Evolutionary conservation across 495 filamentous ascomycete species (phyloP).

Genomic region (Choiromyces venosus): DNA sequence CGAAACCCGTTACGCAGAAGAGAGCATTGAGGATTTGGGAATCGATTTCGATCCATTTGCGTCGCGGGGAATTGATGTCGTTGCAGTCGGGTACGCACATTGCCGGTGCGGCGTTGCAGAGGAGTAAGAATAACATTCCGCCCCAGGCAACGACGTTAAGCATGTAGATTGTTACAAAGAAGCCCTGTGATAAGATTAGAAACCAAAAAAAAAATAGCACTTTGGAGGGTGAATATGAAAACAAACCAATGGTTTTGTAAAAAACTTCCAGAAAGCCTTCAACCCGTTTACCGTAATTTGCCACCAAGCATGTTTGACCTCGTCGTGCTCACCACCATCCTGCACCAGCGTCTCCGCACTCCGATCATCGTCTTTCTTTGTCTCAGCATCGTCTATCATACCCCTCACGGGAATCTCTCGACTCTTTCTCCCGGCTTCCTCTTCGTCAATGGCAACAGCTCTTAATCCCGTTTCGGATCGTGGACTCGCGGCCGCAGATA

Average conservation of each 20-base stretch:
- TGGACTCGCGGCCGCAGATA: slow-evolving; percentile 5
- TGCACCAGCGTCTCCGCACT: neutral
- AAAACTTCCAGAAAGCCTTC: slow-evolving; percentile 41
- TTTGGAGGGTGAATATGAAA: neutral
- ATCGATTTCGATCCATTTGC: slow-evolving; percentile 79
- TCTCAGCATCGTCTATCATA: neutral
- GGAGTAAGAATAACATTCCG: slow-evolving; percentile 79
- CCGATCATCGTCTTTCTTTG: neutral
- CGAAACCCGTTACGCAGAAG: slow-evolving; percentile 83
- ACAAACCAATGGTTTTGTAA: slow-evolving; percentile 27
- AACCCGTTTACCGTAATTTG: slow-evolving; percentile 36
- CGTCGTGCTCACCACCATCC: slow-evolving; percentile 23
- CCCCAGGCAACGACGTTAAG: slow-evolving; percentile 75
- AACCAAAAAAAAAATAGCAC: neutral
- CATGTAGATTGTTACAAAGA: slow-evolving; percentile 69
- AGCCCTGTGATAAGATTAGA: slow-evolving; percentile 47
- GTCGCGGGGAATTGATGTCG: slow-evolving; percentile 64
- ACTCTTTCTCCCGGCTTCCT: neutral
- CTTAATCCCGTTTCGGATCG: slow-evolving; percentile 16
- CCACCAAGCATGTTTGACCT: slow-evolving; percentile 34
- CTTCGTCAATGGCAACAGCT: slow-evolving; percentile 20
- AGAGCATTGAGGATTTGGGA: slow-evolving; percentile 77
- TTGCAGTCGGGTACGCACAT: slow-evolving; percentile 74
- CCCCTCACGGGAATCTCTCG: neutral
- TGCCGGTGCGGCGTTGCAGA: slow-evolving; percentile 66